Base-by-base conservation (phyloP, 2,329 filamentous ascomycete genomes). In the Fusarium sp. region DNA sequence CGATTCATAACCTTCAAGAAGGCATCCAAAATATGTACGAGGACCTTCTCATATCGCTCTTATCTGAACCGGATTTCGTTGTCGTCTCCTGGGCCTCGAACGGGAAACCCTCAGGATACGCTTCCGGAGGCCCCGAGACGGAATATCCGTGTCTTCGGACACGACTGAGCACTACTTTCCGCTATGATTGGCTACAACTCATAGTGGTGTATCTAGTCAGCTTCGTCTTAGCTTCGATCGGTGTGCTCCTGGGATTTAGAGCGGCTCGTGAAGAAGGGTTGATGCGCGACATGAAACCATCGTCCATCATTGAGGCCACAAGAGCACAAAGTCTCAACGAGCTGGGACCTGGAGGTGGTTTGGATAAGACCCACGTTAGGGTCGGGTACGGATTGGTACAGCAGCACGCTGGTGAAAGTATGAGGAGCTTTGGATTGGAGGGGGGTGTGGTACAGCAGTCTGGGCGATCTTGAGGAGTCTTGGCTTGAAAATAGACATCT, bases 221-320 rank as follows among this genome's bases (percentile, higher is more conserved):
- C 4, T 58, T 74, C 14, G 13, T 13, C 0, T 0, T 76, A 0
- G 66, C 71, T 0, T 0, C 3, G 0, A 6, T 10, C 2, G 31
- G 63, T 0, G 47, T 68, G 0, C 2, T 65, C 0, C 4, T 68
- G 0, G 58, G 63, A 0, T 0, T 66, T 0, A 25, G 62, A 5
- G 68, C 63, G 0, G 65, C 36, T 8, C 35, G 5, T 0, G 68
- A 72, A 1, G 68, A 72, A 1, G 73, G 73, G 0, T 0, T 4
- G 2, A 66, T 70, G 61, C 73, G 61, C 0, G 60, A 74, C 6
- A 70, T 73, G 65, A 69, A 69, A 11, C 65, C 66, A 2, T 70
- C 70, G 0, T 74, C 68, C 0, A 70, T 76, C 0, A 58, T 76
- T 0, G 52, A 50, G 10, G 65, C 69, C 0, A 69, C 45, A 0